Percentiles rank a stretch among this genome's conserved stretches.
These are phyloP conservation scores for Fusarium citri DNA, from an alignment of 2,329 filamentous ascomycete genomes.

Conservation along the genomic window DNA sequence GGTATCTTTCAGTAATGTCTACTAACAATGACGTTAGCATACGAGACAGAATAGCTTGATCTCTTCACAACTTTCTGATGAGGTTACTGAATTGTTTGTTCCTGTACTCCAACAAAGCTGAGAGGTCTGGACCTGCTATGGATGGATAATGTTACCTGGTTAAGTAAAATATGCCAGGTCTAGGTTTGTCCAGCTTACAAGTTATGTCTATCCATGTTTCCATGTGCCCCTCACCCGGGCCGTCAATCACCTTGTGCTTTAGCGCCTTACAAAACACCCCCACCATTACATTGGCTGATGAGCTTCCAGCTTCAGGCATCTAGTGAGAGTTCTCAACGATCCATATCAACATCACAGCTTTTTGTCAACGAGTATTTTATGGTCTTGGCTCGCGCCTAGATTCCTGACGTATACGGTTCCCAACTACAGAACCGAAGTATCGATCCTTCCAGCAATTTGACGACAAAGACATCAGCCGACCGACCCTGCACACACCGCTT, in stretches of 20 bases:
- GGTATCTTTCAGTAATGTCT: not conserved
- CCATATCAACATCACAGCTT: not conserved
- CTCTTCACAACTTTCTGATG: not conserved
- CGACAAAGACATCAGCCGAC: not conserved
- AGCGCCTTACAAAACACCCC: conserved; percentile 25
- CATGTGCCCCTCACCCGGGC: conserved; percentile 29
- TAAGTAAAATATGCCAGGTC: not conserved
- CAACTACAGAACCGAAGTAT: not conserved
- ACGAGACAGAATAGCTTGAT: not conserved
- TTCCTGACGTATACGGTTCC: not conserved
- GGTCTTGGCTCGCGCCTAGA: not conserved
- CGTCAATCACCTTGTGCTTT: conserved; percentile 25
- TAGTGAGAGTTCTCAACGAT: conserved; percentile 1
- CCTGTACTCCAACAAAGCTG: not conserved
- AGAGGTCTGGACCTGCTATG: not conserved
- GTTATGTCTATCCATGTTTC: not conserved
- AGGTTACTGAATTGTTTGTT: not conserved
- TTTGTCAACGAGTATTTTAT: not conserved
- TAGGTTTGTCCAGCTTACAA: conserved; percentile 1
- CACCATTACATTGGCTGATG: conserved; percentile 9
- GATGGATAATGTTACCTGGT: not conserved
- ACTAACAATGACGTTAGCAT: not conserved
- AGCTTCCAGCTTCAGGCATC: conserved; percentile 9
- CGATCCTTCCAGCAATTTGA: not conserved
- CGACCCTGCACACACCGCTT: conserved; percentile 41